Percentiles rank a stretch among this genome's conserved stretches.
These are phyloP conservation scores for Tetrapisispora fleetii DNA, from an alignment of 805 yeast species.

Conservation along the genomic window DNA sequence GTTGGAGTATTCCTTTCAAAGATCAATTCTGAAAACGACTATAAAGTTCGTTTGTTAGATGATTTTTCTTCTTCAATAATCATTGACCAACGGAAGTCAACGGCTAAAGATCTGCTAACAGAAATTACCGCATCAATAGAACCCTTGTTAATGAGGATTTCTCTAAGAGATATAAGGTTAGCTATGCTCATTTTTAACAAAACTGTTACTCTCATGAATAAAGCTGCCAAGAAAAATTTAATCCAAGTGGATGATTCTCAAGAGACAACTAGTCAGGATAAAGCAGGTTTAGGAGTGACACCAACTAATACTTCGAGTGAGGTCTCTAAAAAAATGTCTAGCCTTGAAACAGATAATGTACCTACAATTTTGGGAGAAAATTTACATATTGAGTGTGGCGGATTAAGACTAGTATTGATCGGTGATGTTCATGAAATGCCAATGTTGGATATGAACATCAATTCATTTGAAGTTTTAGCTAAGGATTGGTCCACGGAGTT, in stretches of 20 bases:
- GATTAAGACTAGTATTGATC: conserved; percentile 69
- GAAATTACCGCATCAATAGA: conserved; percentile 64
- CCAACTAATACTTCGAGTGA: background rate
- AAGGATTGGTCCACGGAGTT: conserved; percentile 82
- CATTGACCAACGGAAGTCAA: conserved; percentile 61
- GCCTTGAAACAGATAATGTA: conserved; percentile 31
- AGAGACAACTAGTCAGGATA: no score
- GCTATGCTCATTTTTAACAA: conserved; percentile 65
- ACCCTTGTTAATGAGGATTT: conserved; percentile 69
- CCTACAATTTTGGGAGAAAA: conserved; percentile 52
- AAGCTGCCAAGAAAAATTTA: conserved; percentile 3
- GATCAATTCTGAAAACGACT: conserved; percentile 58
- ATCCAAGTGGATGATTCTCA: background rate
- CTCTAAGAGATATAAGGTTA: conserved; percentile 75
- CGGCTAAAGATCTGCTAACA: conserved; percentile 47
- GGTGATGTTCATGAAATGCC: conserved; percentile 92
- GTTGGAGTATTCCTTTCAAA: conserved; percentile 78
- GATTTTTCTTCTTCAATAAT: conserved; percentile 77
- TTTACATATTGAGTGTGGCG: conserved; percentile 56
- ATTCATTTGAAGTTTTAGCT: conserved; percentile 58
- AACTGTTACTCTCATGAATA: conserved; percentile 46
- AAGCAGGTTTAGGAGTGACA: conserved; percentile 3
- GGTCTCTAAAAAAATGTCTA: background rate
- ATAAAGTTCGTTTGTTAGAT: conserved; percentile 66
- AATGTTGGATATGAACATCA: conserved; percentile 62